A percentile compares a stretch with the other conserved stretches of the same genome.
Conservation (phyloP, 2,329 filamentous ascomycete species). For the Alternaria sp. region DNA sequence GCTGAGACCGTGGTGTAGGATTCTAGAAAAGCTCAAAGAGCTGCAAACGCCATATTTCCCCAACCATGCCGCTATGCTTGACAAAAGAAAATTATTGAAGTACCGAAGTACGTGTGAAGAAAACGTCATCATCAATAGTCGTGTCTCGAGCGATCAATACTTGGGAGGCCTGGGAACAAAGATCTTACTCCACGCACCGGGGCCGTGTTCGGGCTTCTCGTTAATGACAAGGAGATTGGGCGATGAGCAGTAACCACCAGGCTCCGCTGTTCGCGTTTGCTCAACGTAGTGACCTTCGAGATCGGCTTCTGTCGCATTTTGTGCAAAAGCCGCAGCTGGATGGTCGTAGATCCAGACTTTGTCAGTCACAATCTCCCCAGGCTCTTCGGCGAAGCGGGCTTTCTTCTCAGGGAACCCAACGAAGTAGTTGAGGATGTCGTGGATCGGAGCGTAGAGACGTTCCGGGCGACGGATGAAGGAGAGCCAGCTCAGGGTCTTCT, state of each 20-base stretch:
- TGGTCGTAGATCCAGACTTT: conserved; percentile 60
- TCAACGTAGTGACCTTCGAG: conserved; percentile 45
- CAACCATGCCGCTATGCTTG: conserved; percentile 20
- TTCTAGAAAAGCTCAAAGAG: conserved; percentile 7
- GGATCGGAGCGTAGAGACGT: conserved; percentile 67
- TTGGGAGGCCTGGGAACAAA: conserved; percentile 33
- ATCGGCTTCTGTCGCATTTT: conserved; percentile 37
- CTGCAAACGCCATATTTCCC: conserved; percentile 9
- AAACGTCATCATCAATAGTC: conserved; percentile 10
- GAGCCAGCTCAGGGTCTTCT: conserved; percentile 66
- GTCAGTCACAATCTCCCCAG: conserved; percentile 64
- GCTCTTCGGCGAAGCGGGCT: conserved; percentile 66
- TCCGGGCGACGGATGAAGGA: conserved; percentile 70
- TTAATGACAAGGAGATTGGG: conserved; percentile 62
- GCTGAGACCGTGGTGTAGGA: conserved; percentile 3
- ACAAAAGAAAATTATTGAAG: conserved; percentile 13
- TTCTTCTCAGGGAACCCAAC: conserved; percentile 68
- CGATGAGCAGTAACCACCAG: conserved; percentile 65
- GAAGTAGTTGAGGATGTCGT: conserved; percentile 65
- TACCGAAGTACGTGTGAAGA: conserved; percentile 22
- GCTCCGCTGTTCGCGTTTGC: conserved; percentile 57
- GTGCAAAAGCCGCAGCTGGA: conserved; percentile 32
- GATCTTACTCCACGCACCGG: conserved; percentile 48
- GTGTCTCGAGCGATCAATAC: conserved; percentile 16
- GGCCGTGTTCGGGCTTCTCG: conserved; percentile 43